Base-by-base conservation (phyloP, 2,329 filamentous ascomycete species). In the Diplodia seriata region DNA sequence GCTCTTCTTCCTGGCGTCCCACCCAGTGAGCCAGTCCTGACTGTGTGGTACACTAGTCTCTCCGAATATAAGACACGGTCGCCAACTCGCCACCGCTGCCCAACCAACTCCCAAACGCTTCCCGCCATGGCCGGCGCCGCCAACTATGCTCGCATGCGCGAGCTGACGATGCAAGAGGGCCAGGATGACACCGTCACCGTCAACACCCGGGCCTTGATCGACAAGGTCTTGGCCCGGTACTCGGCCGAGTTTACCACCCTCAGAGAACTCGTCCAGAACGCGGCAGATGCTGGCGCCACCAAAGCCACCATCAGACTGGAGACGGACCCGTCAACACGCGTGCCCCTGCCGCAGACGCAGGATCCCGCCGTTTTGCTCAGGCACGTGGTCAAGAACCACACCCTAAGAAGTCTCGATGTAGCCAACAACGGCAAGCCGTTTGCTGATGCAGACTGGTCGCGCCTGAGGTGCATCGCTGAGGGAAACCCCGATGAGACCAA, bases 401-500 rank as follows among this genome's bases (percentile, higher is more conserved):
- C 94, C 0, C 81, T 98, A 67, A 90, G 90, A 70, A 89, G 94
- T 51, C 84, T 98, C n/a, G 85, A 97, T 11, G 94, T 98, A 7
- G 91, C 93, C 70, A 99, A 99, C 75, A 91, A 99, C 80, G 95
- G 95, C 43, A 87, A 92, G 71, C 86, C 92, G 0, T 99, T 99
- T 75, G 91, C 89, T 63, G 87, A 91, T 73, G 96, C 93, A 20
- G 95, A 99, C 79, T 99, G 95, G 95, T 89, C 89, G 55, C 87
- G 95, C 66, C 78, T 99, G 71, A 98, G 98, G 84, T 89, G 94
- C 70, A 99, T 99, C 70, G 96, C 95, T n/a, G 95, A 99, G 78
- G 96, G 95, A 56, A 99, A 99, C 76, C 95, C 95, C 0, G 95
- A 99, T 78, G 95, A 99, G 81, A 98, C 94, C 56, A 99, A 99